Evolutionary conservation across 1,139 yeast species (phyloP), one percentile per base, ranked within the genome.

Genomic region (Pichia sp.): DNA sequence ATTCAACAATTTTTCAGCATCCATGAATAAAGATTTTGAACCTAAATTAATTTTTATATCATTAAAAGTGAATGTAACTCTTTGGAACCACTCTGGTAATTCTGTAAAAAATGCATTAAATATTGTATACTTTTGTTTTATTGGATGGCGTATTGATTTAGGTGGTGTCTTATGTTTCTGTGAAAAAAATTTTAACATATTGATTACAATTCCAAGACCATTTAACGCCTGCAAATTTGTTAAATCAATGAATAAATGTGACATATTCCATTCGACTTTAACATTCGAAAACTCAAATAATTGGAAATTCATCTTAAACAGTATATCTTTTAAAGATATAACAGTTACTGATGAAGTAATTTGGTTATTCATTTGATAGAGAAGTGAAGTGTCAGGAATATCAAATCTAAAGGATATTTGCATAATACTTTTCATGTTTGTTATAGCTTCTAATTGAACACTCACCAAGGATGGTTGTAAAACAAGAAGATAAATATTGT

Each of bases 21-120:
- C 79, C 53, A 82, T 71, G 45, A 82, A 68, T 0, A 82, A 73
- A 0, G 88, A 82, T 44, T 86, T 69, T 0, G 86, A 73, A 0
- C 87, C 88, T 9, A 81, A 49, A 11, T 65, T 57, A 0, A 80
- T 42, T 4, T 61, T 59, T 4, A 74, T 58, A 4, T 66, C 59
- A 2, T 62, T 54, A 1, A 76, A 45, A 6, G 59, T 61, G 4
- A 79, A 25, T 27, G 66, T 65, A 11, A 70, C 48, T 9, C 65
- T 68, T 22, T 72, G 64, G 23, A 80, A 60, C 77, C 81, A 77
- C 1, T 56, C 48, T 0, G 85, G 85, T 23, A 79, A 59, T 25
- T 67, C 58, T 11, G 55, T 56, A 55, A 76, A 77, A 1, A 75
- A 20, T 22, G 58, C 54, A 1, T 37, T 16, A 3, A 26, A 2